A percentile compares a stretch with the other conserved stretches of the same genome.
phyloP scores from a whole-genome alignment of 2,329 filamentous ascomycete species.

The Botrytis medusae region DNA sequence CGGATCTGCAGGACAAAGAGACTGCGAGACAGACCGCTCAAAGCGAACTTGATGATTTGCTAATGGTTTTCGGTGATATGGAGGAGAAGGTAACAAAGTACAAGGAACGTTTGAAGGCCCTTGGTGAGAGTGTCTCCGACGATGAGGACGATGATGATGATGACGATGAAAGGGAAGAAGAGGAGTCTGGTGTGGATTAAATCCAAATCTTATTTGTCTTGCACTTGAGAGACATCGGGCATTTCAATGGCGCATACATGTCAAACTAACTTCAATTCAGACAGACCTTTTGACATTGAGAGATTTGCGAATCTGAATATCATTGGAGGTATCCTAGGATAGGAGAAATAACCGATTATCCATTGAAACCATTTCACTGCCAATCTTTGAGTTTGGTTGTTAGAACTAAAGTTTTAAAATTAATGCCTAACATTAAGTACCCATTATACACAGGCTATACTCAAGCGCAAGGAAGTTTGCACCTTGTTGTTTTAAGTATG shows the following conservation, averaged over 20 bases:
- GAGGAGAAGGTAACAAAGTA: slow-evolving; percentile 76
- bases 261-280: not conserved
- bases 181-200: slow-evolving; percentile 23
- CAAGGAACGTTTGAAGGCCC: slow-evolving; percentile 55
- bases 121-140: slow-evolving; percentile 73
- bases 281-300: not conserved
- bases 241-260: slow-evolving; percentile 8
- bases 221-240: not conserved
- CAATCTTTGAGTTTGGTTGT: not conserved
- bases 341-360: not conserved
- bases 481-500: not conserved
- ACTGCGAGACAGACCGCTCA: slow-evolving; percentile 64
- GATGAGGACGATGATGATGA: slow-evolving; percentile 65
- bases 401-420: not conserved
- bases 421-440: not conserved
- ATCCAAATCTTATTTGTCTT: not conserved
- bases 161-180: slow-evolving; percentile 45
- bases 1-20: slow-evolving; percentile 49
- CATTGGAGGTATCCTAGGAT: not conserved
- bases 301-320: not conserved
- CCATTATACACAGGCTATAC: not conserved
- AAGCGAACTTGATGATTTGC: slow-evolving; percentile 73
- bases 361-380: not conserved
- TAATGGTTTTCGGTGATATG: slow-evolving; percentile 78
- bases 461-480: not conserved